Evolutionary conservation across 331 rosid genomes (phyloP).

Genomic region (Malus hybrid): DNA sequence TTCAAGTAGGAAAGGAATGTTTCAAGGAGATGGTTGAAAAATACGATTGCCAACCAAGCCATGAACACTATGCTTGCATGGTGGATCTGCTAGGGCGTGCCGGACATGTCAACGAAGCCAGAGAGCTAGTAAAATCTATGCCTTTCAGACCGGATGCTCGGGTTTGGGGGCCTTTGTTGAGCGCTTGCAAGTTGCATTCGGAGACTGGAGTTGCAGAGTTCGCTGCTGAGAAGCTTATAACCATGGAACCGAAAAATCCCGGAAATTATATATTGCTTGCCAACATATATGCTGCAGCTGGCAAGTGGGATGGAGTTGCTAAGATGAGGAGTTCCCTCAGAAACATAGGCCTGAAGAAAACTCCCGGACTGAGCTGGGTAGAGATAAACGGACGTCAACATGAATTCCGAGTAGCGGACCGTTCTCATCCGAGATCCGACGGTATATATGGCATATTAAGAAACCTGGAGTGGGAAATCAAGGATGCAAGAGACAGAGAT

Average conservation of each 20-base stretch:
- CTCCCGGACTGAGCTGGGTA: constrained; percentile 72
- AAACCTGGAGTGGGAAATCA: constrained; percentile 46
- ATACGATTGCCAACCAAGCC: constrained; percentile 49
- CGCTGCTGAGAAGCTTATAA: constrained; percentile 64
- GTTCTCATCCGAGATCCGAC: constrained; percentile 50
- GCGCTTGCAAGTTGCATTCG: constrained; percentile 62
- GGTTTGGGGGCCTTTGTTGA: constrained; percentile 70
- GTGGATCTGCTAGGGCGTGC: constrained; percentile 76
- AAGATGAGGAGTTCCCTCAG: constrained; percentile 62
- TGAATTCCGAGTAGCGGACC: constrained; percentile 71
- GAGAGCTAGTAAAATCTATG: constrained; percentile 42
- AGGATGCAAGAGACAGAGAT: constrained; percentile 15
- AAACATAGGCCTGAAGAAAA: constrained; percentile 60
- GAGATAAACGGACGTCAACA: constrained; percentile 52
- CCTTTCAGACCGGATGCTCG: constrained; percentile 58
- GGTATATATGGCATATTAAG: constrained; percentile 43
- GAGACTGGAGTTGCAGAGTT: constrained; percentile 47
- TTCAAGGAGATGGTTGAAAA: constrained; percentile 59
- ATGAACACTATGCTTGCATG: constrained; percentile 72
- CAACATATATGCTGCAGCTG: constrained; percentile 76
- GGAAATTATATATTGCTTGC: constrained; percentile 76
- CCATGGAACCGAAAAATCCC: constrained; percentile 66
- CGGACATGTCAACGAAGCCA: constrained; percentile 56
- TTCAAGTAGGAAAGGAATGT: constrained; percentile 39
- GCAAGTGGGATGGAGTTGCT: constrained; percentile 69